Evolutionary conservation across 2,329 filamentous ascomycete species (phyloP).

Genomic region (Epichloe hybrida): DNA sequence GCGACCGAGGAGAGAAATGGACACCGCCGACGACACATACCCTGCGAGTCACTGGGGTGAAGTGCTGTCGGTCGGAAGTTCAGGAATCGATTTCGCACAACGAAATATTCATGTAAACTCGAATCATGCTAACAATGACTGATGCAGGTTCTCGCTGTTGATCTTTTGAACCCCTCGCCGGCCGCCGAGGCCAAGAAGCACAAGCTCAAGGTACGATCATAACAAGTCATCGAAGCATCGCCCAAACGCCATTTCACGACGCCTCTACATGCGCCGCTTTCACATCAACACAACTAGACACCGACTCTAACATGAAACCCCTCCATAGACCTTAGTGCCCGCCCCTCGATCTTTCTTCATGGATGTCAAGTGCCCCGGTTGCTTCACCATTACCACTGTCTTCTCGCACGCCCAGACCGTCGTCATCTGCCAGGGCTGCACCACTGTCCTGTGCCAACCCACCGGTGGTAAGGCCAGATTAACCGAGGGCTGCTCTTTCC

Average conservation of each 20-base stretch:
- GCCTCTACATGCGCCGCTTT: neutral
- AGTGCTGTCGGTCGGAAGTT: slow-evolving; percentile 8
- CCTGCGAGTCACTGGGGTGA: slow-evolving; percentile 7
- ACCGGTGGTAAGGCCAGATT: slow-evolving; percentile 98
- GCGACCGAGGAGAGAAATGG: neutral
- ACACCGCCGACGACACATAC: slow-evolving; percentile 8
- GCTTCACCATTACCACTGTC: slow-evolving; percentile 99
- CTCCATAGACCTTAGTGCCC: slow-evolving; percentile 71
- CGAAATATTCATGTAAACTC: neutral
- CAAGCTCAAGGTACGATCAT: slow-evolving; percentile 87
- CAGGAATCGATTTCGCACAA: neutral
- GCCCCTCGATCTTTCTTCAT: slow-evolving; percentile 99
- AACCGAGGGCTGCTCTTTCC: slow-evolving; percentile 99
- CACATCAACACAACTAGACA: slow-evolving; percentile 1
- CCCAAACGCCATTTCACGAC: slow-evolving; percentile 8
- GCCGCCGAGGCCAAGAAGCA: slow-evolving; percentile 98
- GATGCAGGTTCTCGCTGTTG: slow-evolving; percentile 94
- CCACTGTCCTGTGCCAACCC: slow-evolving; percentile 97
- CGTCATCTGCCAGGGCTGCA: slow-evolving; percentile 99
- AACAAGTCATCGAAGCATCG: slow-evolving; percentile 4
- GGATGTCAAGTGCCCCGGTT: slow-evolving; percentile 99
- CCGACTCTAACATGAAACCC: neutral
- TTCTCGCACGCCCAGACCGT: slow-evolving; percentile 99
- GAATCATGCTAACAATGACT: slow-evolving; percentile 32
- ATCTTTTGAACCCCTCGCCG: slow-evolving; percentile 98